phyloP scores from a whole-genome alignment of 192 early-diverging fungal species.

The Lobosporangium transversale region DNA sequence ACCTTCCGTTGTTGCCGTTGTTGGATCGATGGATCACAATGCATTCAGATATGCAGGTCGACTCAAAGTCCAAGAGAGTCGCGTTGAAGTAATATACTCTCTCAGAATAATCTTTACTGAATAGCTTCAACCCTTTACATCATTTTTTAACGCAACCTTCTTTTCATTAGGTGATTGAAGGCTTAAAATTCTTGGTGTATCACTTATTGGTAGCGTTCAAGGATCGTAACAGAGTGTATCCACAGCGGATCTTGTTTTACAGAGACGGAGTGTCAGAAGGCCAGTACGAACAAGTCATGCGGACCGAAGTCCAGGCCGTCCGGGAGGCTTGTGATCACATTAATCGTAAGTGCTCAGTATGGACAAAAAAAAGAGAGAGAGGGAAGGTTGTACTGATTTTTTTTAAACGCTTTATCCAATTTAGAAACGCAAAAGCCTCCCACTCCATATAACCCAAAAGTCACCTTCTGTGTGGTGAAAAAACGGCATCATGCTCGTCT shows the following conservation, averaged over 20 bases:
- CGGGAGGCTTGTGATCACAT: slow-evolving; percentile 30
- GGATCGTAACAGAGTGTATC: slow-evolving; percentile 56
- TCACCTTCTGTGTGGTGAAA: slow-evolving; percentile 74
- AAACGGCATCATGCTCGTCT: slow-evolving; percentile 89
- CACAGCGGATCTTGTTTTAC: slow-evolving; percentile 78
- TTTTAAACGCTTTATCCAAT: not conserved
- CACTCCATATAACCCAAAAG: slow-evolving; percentile 67
- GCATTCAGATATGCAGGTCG: slow-evolving; percentile 22
- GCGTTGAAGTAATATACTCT: slow-evolving; percentile 9
- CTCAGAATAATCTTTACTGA: not conserved
- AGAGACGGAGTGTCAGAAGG: slow-evolving; percentile 87
- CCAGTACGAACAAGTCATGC: slow-evolving; percentile 73
- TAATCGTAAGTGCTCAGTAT: slow-evolving; percentile 33
- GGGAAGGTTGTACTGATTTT: not conserved
- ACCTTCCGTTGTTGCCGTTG: slow-evolving; percentile 36
- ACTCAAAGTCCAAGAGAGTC: slow-evolving; percentile 15
- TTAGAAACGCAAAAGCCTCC: slow-evolving; percentile 28
- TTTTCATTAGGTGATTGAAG: slow-evolving; percentile 20
- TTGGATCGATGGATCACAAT: slow-evolving; percentile 42
- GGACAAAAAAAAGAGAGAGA: not conserved
- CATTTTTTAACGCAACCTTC: too few species aligned
- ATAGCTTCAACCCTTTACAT: not conserved
- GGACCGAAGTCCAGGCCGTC: slow-evolving; percentile 76
- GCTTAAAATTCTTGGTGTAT: slow-evolving; percentile 58
- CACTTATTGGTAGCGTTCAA: slow-evolving; percentile 62